Percentiles rank a stretch among this genome's conserved stretches.
phyloP scores from a whole-genome alignment of 495 filamentous ascomycete genomes.

The Aspergillus wentii region DNA sequence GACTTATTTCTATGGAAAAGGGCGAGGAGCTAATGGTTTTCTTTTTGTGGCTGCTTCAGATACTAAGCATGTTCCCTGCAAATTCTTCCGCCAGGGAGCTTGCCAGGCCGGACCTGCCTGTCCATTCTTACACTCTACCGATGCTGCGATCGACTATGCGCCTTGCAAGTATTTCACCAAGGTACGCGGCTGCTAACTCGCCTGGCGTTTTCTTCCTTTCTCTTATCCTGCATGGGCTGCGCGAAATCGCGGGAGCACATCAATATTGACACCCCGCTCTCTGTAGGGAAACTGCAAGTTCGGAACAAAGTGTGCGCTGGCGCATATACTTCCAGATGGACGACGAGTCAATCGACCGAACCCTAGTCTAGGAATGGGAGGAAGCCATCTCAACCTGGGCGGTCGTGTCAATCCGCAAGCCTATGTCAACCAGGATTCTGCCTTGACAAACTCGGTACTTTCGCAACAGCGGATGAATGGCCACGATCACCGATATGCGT shows the following conservation, averaged over 20 bases:
- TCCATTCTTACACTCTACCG: slow-evolving; percentile 89
- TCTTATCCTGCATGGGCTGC: slow-evolving; percentile 3
- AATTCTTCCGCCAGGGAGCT: slow-evolving; percentile 94
- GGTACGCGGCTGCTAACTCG: slow-evolving; percentile 61
- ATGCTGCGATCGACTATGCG: slow-evolving; percentile 71
- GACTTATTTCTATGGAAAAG: not conserved
- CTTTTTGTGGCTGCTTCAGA: slow-evolving; percentile 48
- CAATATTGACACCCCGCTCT: slow-evolving; percentile 5
- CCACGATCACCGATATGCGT: slow-evolving; percentile 37
- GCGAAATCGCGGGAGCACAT: too few relatives aligned
- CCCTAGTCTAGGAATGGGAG: slow-evolving; percentile 33
- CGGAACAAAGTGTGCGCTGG: slow-evolving; percentile 92
- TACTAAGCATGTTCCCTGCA: slow-evolving; percentile 97
- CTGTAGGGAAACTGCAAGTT: slow-evolving; percentile 98
- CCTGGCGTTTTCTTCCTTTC: not conserved
- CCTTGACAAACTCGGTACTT: slow-evolving; percentile 78
- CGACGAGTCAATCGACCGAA: slow-evolving; percentile 73
- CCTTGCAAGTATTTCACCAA: slow-evolving; percentile 98
- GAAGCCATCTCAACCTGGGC: slow-evolving; percentile 61
- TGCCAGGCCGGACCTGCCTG: slow-evolving; percentile 95
- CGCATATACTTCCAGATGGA: slow-evolving; percentile 91
- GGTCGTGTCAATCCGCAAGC: slow-evolving; percentile 66
- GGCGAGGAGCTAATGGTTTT: slow-evolving; percentile 12
- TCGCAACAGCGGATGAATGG: slow-evolving; percentile 59
- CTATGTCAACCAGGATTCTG: slow-evolving; percentile 63